Evolutionary conservation across 2,329 filamentous ascomycete species (phyloP).

Genomic region (Exserohilum turcica): DNA sequence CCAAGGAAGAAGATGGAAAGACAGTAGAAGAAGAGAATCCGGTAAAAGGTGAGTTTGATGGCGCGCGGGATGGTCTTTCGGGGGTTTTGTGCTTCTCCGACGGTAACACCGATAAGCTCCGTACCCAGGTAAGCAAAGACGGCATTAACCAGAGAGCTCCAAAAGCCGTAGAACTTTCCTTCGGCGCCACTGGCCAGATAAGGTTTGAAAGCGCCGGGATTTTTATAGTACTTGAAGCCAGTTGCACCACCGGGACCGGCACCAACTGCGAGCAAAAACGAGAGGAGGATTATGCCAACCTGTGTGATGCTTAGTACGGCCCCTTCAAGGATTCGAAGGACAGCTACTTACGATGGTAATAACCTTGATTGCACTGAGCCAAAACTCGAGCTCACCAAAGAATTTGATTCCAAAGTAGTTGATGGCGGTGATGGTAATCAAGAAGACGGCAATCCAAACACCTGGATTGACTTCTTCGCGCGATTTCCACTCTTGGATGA

Average conservation of each 20-base stretch:
- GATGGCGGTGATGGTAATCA: slow-evolving; percentile 51
- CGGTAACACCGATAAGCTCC: slow-evolving; percentile 77
- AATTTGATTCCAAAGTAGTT: slow-evolving; percentile 64
- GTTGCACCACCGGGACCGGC: slow-evolving; percentile 49
- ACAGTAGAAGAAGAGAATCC: slow-evolving; percentile 81
- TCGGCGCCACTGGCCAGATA: slow-evolving; percentile 43
- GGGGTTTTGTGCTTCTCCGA: slow-evolving; percentile 80
- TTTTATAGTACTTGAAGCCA: slow-evolving; percentile 54
- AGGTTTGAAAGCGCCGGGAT: slow-evolving; percentile 52
- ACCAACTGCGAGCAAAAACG: slow-evolving; percentile 52
- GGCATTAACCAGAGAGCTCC: slow-evolving; percentile 74
- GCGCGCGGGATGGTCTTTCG: slow-evolving; percentile 76
- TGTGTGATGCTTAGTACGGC: neutral
- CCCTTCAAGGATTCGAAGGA: neutral
- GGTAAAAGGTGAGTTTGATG: slow-evolving; percentile 81
- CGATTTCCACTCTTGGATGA: slow-evolving; percentile 77
- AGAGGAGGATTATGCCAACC: slow-evolving; percentile 53
- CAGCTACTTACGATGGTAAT: slow-evolving; percentile 45
- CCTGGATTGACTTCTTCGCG: slow-evolving; percentile 72
- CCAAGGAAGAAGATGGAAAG: slow-evolving; percentile 75
- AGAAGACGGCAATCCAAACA: slow-evolving; percentile 72
- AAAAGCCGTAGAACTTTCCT: slow-evolving; percentile 57
- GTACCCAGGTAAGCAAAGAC: slow-evolving; percentile 77
- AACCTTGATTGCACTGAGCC: slow-evolving; percentile 55
- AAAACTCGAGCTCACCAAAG: slow-evolving; percentile 58